Conservation (phyloP, 768 basidiomycete species). For the Calocybe cyanea region DNA sequence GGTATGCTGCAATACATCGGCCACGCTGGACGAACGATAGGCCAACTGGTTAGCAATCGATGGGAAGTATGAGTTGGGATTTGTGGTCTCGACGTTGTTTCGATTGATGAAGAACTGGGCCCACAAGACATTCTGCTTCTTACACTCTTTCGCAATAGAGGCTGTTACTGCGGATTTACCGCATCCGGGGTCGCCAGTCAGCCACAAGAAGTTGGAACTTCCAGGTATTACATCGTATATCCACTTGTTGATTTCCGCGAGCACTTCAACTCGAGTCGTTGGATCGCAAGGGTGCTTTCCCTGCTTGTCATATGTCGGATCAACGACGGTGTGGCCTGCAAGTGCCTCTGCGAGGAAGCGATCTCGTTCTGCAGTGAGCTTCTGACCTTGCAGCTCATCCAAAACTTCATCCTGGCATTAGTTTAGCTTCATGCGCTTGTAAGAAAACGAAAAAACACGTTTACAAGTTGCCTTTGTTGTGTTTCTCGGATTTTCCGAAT, state of each 20-base stretch:
- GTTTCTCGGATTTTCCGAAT: background rate
- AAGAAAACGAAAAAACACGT: no score
- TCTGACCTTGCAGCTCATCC: no score
- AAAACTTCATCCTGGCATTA: no score
- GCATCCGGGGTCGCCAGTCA: conserved; percentile 16
- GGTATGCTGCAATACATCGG: conserved; percentile 5
- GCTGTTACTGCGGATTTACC: conserved; percentile 18
- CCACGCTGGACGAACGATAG: conserved; percentile 1
- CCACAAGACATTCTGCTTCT: conserved; percentile 11
- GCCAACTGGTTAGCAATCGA: conserved; percentile 16
- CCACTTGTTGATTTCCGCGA: conserved; percentile 13
- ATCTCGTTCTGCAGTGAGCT: no score
- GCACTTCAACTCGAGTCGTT: conserved; percentile 12
- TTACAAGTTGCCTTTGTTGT: background rate
- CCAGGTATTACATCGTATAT: conserved; percentile 3
- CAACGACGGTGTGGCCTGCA: conserved; percentile 3
- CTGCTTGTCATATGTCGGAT: conserved; percentile 12
- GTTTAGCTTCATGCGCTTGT: no score
- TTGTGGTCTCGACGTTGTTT: conserved; percentile 12
- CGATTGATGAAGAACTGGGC: conserved; percentile 18
- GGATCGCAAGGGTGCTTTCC: conserved; percentile 15
- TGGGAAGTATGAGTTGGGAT: conserved; percentile 14
- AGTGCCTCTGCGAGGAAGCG: no score
- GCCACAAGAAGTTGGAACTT: conserved; percentile 14
- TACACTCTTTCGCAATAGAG: conserved; percentile 13